A percentile compares a stretch with the other conserved stretches of the same genome.
phyloP scores from a whole-genome alignment of 768 basidiomycete species.

The Nevesoporus exiguus region DNA sequence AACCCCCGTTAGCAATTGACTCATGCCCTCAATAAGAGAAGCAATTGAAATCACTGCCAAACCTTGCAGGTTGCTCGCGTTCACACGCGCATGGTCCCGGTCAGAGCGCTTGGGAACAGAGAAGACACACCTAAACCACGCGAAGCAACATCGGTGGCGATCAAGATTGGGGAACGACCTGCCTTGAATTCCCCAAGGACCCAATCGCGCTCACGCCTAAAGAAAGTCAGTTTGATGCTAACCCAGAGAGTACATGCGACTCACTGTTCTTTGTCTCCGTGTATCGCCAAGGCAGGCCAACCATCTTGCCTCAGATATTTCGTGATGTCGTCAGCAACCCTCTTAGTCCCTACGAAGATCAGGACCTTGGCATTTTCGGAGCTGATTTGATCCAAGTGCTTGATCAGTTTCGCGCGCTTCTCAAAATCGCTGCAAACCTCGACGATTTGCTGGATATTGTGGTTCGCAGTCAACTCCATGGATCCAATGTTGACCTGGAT shows the following conservation, averaged over 20 bases:
- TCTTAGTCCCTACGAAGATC: slow-evolving; percentile 97
- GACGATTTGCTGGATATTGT: slow-evolving; percentile 94
- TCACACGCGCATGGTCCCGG: slow-evolving; percentile 33
- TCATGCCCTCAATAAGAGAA: slow-evolving; percentile 19
- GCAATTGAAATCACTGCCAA: slow-evolving; percentile 25
- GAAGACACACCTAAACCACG: slow-evolving; percentile 96
- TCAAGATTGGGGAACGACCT: slow-evolving; percentile 93
- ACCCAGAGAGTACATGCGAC: slow-evolving; percentile 28
- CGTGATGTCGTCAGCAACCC: slow-evolving; percentile 97
- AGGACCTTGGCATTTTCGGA: slow-evolving; percentile 97
- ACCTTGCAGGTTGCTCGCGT: slow-evolving; percentile 29
- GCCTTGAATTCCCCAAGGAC: slow-evolving; percentile 98
- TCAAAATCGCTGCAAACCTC: slow-evolving; percentile 98
- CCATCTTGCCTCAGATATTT: slow-evolving; percentile 97
- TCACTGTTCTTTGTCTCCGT: slow-evolving; percentile 98
- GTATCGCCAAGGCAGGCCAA: slow-evolving; percentile 99
- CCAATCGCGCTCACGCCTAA: slow-evolving; percentile 97
- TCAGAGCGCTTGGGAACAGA: slow-evolving; percentile 36
- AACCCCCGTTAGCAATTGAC: slow-evolving; percentile 21
- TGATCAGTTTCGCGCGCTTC: slow-evolving; percentile 93
- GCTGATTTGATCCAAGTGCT: slow-evolving; percentile 95
- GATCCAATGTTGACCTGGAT: slow-evolving; percentile 99
- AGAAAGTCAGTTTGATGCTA: not conserved
- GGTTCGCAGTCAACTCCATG: slow-evolving; percentile 97
- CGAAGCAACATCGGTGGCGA: slow-evolving; percentile 98